Percentiles rank a stretch among this genome's conserved stretches.
Evolutionary conservation across 495 filamentous ascomycete species (phyloP).

Genomic region (Darksidea phi): DNA sequence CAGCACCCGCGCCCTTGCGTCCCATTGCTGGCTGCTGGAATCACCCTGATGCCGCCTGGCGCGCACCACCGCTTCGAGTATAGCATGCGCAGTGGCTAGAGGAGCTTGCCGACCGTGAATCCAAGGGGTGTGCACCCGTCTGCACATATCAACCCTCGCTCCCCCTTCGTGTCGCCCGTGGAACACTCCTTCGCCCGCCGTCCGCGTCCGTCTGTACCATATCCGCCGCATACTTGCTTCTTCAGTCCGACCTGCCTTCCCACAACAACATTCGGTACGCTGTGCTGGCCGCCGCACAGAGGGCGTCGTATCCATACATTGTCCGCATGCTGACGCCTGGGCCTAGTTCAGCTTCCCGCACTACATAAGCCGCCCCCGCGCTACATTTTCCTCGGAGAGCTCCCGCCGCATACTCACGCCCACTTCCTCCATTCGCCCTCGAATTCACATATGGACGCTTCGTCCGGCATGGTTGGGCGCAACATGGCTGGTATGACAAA

Average conservation of each 20-base stretch:
- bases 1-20: conserved; percentile 36
- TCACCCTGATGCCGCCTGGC: conserved; percentile 34
- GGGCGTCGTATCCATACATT: background rate
- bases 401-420: background rate
- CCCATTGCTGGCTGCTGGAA: conserved; percentile 3
- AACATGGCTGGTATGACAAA: conserved; percentile 24
- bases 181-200: conserved; percentile 16
- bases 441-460: conserved; percentile 17
- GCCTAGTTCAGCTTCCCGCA: conserved; percentile 20
- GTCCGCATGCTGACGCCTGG: conserved; percentile 30
- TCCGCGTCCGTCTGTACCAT: conserved; percentile 17
- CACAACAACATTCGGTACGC: conserved; percentile 1
- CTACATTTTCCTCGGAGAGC: background rate
- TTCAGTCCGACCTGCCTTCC: background rate
- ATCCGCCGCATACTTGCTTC: conserved; percentile 14
- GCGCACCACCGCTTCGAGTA: conserved; percentile 34
- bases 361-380: conserved; percentile 20
- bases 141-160: conserved; percentile 30
- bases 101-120: conserved; percentile 22
- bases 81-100: conserved; percentile 38
- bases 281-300: background rate
- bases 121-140: conserved; percentile 26
- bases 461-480: conserved; percentile 22
- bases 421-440: conserved; percentile 1
- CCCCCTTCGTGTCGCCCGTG: conserved; percentile 11